Evolutionary conservation across 2,329 filamentous ascomycete species (phyloP), one percentile per base, ranked within the genome.

Genomic region (Pseudogymnoascus sp.): DNA sequence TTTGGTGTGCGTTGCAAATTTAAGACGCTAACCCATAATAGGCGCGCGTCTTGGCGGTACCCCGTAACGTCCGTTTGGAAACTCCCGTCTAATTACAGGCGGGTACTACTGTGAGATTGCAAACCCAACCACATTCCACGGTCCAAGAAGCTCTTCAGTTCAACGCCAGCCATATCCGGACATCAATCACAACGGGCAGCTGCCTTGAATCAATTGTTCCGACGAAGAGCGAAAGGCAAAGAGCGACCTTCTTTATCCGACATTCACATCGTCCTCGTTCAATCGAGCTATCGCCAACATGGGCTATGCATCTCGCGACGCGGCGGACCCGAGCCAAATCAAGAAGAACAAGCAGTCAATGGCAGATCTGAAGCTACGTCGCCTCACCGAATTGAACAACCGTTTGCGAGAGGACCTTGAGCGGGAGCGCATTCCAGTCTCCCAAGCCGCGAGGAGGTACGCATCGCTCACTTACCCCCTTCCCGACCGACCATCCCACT

Each of bases 291-390:
- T 50, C 43, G 43, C 43, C 24, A 50, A 3, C 24, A 50, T 50
- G 43, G 43, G 84, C 69, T 88, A 87, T 78, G 86, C 84, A 64
- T 87, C 85, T 59, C 83, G 85, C 71, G 85, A 88, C 73, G 83
- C 85, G 66, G 84, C 84, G 77, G 85, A 88, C 74, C 84, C 84
- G 75, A 84, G 83, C 72, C 84, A 88, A 75, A 84, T 86, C 71
- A 87, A 85, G 84, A 96, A 93, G 82, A 98, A 96, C 82, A 97
- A 97, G 83, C 95, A 98, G 81, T 96, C 91, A 76, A 98, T 99
- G 91, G 93, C 93, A 71, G 95, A 99, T 77, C 85, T 99, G 68
- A 99, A 99, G 84, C 86, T 98, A 73, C 89, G 95, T 73, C 89
- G 95, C 68, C 83, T 99, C 78, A 98, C 93, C 66, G 95, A 99